Base-by-base conservation (phyloP, 495 filamentous ascomycete species). In the Annulohypoxylon moriforme region DNA sequence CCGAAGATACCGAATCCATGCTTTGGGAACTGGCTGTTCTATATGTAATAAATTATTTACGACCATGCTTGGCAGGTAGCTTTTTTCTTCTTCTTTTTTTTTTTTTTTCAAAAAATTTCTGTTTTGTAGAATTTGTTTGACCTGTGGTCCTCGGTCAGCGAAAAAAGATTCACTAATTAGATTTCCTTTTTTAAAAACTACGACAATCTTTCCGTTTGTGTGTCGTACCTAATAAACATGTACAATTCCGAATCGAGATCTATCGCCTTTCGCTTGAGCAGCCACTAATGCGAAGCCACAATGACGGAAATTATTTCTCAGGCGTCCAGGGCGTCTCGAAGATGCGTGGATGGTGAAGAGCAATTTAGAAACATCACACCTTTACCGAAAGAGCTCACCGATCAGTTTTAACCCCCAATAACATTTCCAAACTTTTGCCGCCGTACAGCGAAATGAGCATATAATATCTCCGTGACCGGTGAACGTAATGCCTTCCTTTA, bases 1-100 rank as follows among this genome's bases (percentile, higher is more conserved):
- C 71, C 71, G 71, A 73, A 73, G 29, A 73, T 73, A 73, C 71
- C 66, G 66, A 67, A 73, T 69, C 71, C 66, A 73, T 73, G 71
- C 66, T 68, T 58, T 66, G 62, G 71, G 66, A 73, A 63, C 18
- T 49, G 31, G 56, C 58, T 62, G 56, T 69, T 29, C 36, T 66
- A 56, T 60, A 60, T 66, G 71, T 73, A 73, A 69, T 73, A 66
- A 66, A 69, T 63, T 40, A 52, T 66, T 66, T 72, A 73, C 56
- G 36, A 46, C 20, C 44, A 24, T 62, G 33, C 61, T 66, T 73
- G 61, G 62, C 50, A 62, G 55, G 49, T 52, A 29, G 22, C 20
- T 67, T 59, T 29, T 44, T 50, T 44, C 14, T 44, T 44, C 16
- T 13, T 24, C 6, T 29, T 49, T 49, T 16, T 16, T 24, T 49